phyloP scores from a whole-genome alignment of 2,329 filamentous ascomycete species.

The Malbranchea zuffiana region DNA sequence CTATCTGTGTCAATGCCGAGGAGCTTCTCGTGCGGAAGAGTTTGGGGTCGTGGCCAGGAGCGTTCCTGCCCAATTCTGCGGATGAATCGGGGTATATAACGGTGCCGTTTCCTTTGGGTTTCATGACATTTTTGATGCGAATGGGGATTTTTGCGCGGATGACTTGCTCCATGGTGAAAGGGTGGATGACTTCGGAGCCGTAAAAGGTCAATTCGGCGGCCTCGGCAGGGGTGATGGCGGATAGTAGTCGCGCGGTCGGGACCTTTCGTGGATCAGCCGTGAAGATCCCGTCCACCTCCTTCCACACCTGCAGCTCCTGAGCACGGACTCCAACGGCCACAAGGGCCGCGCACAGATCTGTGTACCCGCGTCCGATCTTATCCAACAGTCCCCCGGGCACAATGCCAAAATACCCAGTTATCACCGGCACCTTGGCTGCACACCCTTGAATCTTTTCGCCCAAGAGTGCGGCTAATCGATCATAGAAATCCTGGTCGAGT shows the following conservation, averaged over 20 bases:
- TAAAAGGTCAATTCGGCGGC: constrained; percentile 93
- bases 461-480: constrained; percentile 50
- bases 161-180: constrained; percentile 94
- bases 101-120: constrained; percentile 51
- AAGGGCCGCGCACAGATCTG: constrained; percentile 86
- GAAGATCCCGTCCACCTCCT: constrained; percentile 96
- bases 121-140: constrained; percentile 60
- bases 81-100: constrained; percentile 61
- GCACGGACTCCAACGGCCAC: constrained; percentile 82
- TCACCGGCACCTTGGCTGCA: constrained; percentile 58
- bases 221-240: constrained; percentile 83
- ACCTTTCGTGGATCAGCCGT: constrained; percentile 77
- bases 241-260: constrained; percentile 80
- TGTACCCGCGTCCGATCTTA: constrained; percentile 89
- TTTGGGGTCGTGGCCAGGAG: constrained; percentile 48
- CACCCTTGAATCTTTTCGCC: constrained; percentile 55
- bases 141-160: constrained; percentile 56
- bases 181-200: constrained; percentile 93
- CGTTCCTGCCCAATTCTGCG: constrained; percentile 40
- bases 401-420: constrained; percentile 90
- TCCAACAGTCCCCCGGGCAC: constrained; percentile 85
- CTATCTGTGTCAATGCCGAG: constrained; percentile 39
- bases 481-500: constrained; percentile 60
- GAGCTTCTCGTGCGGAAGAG: constrained; percentile 39
- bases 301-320: constrained; percentile 91